Conservation (phyloP, 208 protist genomes). For the Leishmania martiniquensis region DNA sequence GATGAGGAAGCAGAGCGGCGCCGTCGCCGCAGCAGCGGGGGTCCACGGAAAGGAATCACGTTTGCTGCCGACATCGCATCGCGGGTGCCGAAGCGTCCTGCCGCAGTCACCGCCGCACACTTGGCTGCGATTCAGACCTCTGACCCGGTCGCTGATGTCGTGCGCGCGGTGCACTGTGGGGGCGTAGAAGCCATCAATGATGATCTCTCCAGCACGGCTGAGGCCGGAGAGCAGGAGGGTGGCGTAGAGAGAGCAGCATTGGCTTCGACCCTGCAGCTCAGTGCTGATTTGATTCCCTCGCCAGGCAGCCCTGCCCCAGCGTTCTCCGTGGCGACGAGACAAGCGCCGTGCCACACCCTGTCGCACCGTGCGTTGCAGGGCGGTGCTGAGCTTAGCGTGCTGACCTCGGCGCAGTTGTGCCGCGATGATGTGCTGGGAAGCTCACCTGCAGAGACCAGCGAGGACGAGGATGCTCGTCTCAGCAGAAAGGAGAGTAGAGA, state of each 20-base stretch:
- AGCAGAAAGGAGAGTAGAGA: background rate
- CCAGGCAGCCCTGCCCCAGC: background rate
- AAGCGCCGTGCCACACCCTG: background rate
- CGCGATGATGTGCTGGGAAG: slow-evolving; percentile 7
- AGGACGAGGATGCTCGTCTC: background rate
- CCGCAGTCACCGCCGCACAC: background rate
- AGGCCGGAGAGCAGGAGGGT: background rate
- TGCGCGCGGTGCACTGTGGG: background rate
- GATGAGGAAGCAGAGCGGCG: slow-evolving; percentile 26
- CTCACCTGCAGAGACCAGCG: background rate
- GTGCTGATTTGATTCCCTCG: slow-evolving; percentile 29
- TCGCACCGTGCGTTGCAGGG: background rate
- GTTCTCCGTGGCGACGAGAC: background rate
- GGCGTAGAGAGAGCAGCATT: background rate
- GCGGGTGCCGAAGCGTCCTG: background rate
- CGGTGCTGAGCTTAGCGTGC: background rate
- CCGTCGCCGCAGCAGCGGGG: slow-evolving; percentile 20
- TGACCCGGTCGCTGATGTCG: background rate
- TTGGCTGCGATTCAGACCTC: background rate
- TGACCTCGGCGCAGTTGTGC: background rate
- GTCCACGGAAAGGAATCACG: slow-evolving; percentile 26
- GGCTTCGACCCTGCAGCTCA: slow-evolving; percentile 1
- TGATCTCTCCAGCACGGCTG: background rate
- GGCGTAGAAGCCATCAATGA: slow-evolving; percentile 1
- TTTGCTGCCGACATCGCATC: slow-evolving; percentile 24